These are phyloP conservation scores for Nematocida sp. DNA, from an alignment of 371 early-diverging fungal species.

Conservation along the genomic window DNA sequence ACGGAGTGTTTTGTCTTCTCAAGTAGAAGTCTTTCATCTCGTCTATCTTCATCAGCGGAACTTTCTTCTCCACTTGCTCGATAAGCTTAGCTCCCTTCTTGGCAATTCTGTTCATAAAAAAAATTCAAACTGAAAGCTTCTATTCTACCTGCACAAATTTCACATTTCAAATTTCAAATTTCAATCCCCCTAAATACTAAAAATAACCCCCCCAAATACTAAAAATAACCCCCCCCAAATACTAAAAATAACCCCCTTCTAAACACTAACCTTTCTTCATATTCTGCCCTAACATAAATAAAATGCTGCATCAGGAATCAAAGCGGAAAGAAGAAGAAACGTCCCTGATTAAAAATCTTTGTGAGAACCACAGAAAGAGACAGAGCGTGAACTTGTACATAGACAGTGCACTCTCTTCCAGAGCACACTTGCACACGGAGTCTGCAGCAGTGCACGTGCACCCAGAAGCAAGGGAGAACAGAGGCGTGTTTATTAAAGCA, in stretches of 20 bases:
- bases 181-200: not conserved
- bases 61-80: constrained; percentile 6
- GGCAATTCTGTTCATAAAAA: constrained; percentile 22
- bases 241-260: not conserved
- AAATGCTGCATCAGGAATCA: constrained; percentile 1
- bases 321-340: constrained; percentile 21
- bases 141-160: too few relatives aligned
- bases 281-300: not conserved
- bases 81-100: constrained; percentile 38
- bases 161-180: not conserved
- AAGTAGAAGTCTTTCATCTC: constrained; percentile 41
- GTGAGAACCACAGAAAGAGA: constrained; percentile 8
- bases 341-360: constrained; percentile 31
- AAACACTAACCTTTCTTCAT: not conserved
- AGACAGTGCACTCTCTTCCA: not conserved
- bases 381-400: not conserved
- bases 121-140: too few relatives aligned
- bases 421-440: not conserved
- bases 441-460: not conserved
- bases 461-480: not conserved
- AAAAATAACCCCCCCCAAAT: too few relatives aligned
- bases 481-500: not conserved
- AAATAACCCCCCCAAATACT: too few relatives aligned
- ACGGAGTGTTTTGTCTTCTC: constrained; percentile 17
- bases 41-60: constrained; percentile 3